phyloP scores from a whole-genome alignment of 345 rosid genomes.

The Psidium guajava region DNA sequence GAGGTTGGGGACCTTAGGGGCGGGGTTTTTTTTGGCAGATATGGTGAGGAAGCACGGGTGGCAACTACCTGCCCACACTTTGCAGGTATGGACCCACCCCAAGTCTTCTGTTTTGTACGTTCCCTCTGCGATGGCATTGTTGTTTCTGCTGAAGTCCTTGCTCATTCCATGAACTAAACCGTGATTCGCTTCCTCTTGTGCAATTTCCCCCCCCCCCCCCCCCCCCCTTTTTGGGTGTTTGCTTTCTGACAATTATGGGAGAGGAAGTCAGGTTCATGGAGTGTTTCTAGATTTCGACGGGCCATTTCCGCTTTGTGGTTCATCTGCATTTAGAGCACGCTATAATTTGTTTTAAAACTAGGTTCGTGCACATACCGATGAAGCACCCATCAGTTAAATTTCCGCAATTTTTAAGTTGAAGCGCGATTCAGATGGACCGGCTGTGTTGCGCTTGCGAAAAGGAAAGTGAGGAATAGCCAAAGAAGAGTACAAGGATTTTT shows the following conservation, averaged over 20 bases:
- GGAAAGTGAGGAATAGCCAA: neutral
- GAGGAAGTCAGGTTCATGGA: neutral
- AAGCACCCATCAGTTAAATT: neutral
- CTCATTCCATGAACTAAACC: neutral
- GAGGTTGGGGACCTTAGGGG: neutral
- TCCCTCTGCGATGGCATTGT: neutral
- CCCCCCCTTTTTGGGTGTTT: neutral
- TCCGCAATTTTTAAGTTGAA: neutral
- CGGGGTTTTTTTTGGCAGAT: constrained; percentile 10
- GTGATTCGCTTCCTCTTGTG: neutral
- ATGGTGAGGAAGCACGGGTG: constrained; percentile 99
- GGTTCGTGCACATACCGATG: neutral
- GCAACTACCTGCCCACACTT: constrained; percentile 95
- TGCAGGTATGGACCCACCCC: constrained; percentile 47
- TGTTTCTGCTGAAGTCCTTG: neutral
- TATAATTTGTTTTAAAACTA: neutral
- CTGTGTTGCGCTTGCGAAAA: neutral
- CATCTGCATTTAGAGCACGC: neutral
- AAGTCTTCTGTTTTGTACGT: neutral
- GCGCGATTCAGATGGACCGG: neutral
- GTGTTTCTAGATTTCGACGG: neutral
- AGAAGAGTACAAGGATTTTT: neutral
- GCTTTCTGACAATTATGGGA: neutral
- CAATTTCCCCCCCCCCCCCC: neutral
- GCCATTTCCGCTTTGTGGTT: neutral